Evolutionary conservation across 1,284 basidiomycete species (phyloP).

Genomic region (Cryptococcus jaspeensis): DNA sequence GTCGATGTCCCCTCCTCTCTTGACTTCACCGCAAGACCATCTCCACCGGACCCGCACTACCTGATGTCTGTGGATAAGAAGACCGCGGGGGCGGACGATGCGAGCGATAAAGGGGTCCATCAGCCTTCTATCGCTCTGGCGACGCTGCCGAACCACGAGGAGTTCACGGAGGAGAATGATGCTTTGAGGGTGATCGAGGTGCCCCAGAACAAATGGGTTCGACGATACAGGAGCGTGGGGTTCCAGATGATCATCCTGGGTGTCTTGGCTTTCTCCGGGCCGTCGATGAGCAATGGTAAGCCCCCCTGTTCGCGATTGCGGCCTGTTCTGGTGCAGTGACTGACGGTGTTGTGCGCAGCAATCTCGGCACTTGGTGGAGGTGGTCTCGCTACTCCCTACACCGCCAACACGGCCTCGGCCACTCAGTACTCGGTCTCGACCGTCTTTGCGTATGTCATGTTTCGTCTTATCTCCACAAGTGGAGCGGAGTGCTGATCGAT

Average conservation of each 20-base stretch:
- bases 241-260: conserved; percentile 7
- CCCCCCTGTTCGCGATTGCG: background rate
- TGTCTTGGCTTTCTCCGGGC: conserved; percentile 4
- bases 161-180: conserved; percentile 1
- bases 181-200: conserved; percentile 5
- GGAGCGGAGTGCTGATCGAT: background rate
- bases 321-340: too few relatives aligned
- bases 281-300: conserved; percentile 8
- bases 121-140: too few relatives aligned
- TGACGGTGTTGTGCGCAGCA: background rate
- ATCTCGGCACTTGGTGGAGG: conserved; percentile 5
- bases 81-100: too few relatives aligned
- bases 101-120: too few relatives aligned
- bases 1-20: too few relatives aligned
- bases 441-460: background rate
- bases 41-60: too few relatives aligned
- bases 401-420: conserved; percentile 5
- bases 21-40: too few relatives aligned
- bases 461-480: background rate
- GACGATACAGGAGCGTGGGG: conserved; percentile 1
- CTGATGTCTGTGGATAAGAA: too few relatives aligned
- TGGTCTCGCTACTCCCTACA: conserved; percentile 5
- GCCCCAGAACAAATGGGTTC: background rate
- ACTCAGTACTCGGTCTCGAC: conserved; percentile 5
- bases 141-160: too few relatives aligned